These are phyloP conservation scores for Aegilops bicornis DNA, from an alignment of 176 grass and related monocot species.

Conservation along the genomic window DNA sequence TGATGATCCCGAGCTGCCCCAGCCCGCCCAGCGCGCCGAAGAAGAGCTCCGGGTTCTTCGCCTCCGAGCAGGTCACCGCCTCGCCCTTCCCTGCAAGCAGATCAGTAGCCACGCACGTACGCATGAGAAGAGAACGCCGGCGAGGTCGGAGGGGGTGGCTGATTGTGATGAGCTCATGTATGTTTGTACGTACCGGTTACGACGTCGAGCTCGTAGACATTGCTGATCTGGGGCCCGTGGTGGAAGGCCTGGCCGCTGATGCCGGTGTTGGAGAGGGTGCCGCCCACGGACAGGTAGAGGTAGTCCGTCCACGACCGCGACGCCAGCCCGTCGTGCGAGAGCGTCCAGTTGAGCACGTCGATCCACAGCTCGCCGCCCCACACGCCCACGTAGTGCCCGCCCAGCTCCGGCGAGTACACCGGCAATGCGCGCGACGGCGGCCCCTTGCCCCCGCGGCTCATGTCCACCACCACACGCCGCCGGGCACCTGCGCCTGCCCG, in stretches of 20 bases:
- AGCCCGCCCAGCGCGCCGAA: conserved; percentile 80
- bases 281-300: conserved; percentile 89
- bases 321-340: conserved; percentile 66
- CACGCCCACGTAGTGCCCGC: conserved; percentile 78
- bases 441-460: conserved; percentile 39
- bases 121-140: neutral
- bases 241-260: conserved; percentile 92
- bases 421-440: conserved; percentile 33
- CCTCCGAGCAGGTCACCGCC: conserved; percentile 73
- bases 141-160: neutral
- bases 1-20: conserved; percentile 93
- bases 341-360: conserved; percentile 90
- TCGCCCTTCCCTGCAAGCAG: conserved; percentile 64
- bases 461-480: conserved; percentile 78
- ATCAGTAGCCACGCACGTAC: neutral
- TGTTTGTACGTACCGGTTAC: conserved; percentile 57
- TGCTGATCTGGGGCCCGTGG: conserved; percentile 83
- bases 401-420: conserved; percentile 47
- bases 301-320: conserved; percentile 95
- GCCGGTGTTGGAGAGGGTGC: conserved; percentile 91
- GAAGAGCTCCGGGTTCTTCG: conserved; percentile 69
- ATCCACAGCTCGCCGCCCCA: conserved; percentile 89
- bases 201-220: conserved; percentile 81
- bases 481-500: conserved; percentile 71
- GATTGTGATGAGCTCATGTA: neutral